These are phyloP conservation scores for Emergomyces pasteurianus DNA, from an alignment of 2,329 filamentous ascomycete genomes.

Conservation along the genomic window DNA sequence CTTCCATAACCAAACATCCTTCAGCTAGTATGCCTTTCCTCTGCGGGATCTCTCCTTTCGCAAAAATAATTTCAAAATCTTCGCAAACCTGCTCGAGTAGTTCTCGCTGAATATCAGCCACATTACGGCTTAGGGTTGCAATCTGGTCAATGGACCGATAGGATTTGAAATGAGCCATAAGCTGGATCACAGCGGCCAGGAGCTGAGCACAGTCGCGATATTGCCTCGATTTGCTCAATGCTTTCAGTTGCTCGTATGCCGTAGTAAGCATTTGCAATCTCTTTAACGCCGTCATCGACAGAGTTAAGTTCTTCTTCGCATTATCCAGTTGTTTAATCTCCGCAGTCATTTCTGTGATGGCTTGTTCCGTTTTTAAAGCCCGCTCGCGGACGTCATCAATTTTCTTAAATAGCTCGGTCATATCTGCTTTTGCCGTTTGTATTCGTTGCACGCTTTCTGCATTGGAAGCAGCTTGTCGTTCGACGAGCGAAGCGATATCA, in stretches of 20 bases:
- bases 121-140: slow-evolving; percentile 79
- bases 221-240: slow-evolving; percentile 71
- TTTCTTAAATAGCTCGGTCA: slow-evolving; percentile 81
- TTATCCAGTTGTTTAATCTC: slow-evolving; percentile 96
- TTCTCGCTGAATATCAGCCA: slow-evolving; percentile 85
- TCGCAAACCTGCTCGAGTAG: slow-evolving; percentile 96
- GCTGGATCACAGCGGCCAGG: slow-evolving; percentile 86
- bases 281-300: slow-evolving; percentile 97
- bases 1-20: slow-evolving; percentile 88
- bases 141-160: slow-evolving; percentile 98
- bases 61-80: slow-evolving; percentile 92
- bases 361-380: slow-evolving; percentile 82
- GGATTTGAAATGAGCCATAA: slow-evolving; percentile 97
- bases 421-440: slow-evolving; percentile 77
- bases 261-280: slow-evolving; percentile 96
- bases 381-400: slow-evolving; percentile 86
- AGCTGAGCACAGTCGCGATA: slow-evolving; percentile 92
- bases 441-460: slow-evolving; percentile 83
- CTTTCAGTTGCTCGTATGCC: slow-evolving; percentile 90
- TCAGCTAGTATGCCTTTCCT: slow-evolving; percentile 64
- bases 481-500: slow-evolving; percentile 61
- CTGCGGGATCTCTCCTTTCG: slow-evolving; percentile 67
- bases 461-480: slow-evolving; percentile 69
- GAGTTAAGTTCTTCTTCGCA: slow-evolving; percentile 89
- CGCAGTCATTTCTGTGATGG: slow-evolving; percentile 96